These are phyloP conservation scores for Mortierella sp. DNA, from an alignment of 371 early-diverging fungal genomes.

Conservation along the genomic window DNA sequence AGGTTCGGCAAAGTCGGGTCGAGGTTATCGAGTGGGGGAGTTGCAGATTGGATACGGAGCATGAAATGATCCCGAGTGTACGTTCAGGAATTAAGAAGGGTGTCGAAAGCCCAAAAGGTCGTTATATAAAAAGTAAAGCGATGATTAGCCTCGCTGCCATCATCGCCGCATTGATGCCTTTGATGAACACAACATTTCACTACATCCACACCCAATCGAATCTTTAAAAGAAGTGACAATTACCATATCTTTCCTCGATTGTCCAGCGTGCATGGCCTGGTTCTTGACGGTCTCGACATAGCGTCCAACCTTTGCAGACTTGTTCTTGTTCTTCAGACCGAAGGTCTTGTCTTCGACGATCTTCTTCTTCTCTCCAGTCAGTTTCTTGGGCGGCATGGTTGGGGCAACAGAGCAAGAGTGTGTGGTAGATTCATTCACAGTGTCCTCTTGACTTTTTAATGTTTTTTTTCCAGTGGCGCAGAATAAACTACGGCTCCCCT, in stretches of 20 bases:
- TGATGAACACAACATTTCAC: neutral
- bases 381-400: conserved; percentile 89
- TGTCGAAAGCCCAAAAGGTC: too few species aligned
- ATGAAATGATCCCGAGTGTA: neutral
- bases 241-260: conserved; percentile 70
- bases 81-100: neutral
- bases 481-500: neutral
- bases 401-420: conserved; percentile 5
- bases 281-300: conserved; percentile 93
- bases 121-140: neutral
- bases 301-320: conserved; percentile 87
- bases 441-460: neutral
- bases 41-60: neutral
- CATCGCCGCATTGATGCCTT: neutral
- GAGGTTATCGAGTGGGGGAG: neutral
- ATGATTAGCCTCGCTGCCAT: neutral
- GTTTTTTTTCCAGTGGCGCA: conserved; percentile 10
- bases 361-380: conserved; percentile 84
- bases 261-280: conserved; percentile 79
- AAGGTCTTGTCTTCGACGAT: conserved; percentile 97
- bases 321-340: conserved; percentile 98
- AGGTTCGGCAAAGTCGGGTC: neutral
- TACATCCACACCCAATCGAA: neutral
- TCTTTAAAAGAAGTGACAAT: neutral
- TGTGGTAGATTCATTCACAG: neutral